These are phyloP conservation scores for Catharanthus roseus DNA, from an alignment of 257 asterid species.

Conservation along the genomic window DNA sequence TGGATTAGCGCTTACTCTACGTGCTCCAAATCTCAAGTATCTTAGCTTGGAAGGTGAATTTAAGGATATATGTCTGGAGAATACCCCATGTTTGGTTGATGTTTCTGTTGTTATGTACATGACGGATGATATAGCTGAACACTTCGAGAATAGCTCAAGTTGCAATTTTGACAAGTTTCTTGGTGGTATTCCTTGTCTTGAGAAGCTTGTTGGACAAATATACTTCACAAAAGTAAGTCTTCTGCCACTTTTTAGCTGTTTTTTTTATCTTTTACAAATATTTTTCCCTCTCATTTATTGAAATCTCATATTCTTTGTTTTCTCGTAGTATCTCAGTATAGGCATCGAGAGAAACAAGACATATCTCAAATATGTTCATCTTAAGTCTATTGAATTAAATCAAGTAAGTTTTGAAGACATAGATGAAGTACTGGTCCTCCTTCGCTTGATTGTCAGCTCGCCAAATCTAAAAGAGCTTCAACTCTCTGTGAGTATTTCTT, in stretches of 20 bases:
- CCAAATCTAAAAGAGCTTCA: slow-evolving; percentile 67
- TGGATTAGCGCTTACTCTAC: slow-evolving; percentile 57
- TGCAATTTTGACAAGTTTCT: slow-evolving; percentile 79
- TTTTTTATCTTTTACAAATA: not conserved
- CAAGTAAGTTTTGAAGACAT: slow-evolving; percentile 82
- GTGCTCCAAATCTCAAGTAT: slow-evolving; percentile 78
- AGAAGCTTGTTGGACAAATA: slow-evolving; percentile 74
- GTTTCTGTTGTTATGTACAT: slow-evolving; percentile 68
- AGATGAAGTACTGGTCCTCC: slow-evolving; percentile 63
- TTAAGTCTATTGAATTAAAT: slow-evolving; percentile 66
- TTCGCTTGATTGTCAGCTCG: slow-evolving; percentile 66
- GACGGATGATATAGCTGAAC: slow-evolving; percentile 71
- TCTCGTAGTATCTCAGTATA: slow-evolving; percentile 60
- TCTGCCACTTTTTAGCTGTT: not conserved
- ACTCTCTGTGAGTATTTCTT: slow-evolving; percentile 52
- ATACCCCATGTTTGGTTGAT: slow-evolving; percentile 55
- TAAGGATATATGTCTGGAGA: slow-evolving; percentile 63
- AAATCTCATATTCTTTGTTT: not conserved
- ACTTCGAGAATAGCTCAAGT: slow-evolving; percentile 63
- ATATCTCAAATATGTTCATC: slow-evolving; percentile 38
- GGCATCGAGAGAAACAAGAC: slow-evolving; percentile 42
- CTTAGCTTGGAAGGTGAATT: slow-evolving; percentile 87
- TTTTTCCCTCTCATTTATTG: not conserved
- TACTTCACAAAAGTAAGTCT: slow-evolving; percentile 75
- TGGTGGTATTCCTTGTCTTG: slow-evolving; percentile 71